Evolutionary conservation across 768 basidiomycete species (phyloP).

Genomic region (Brasilioporus rufonigricans): DNA sequence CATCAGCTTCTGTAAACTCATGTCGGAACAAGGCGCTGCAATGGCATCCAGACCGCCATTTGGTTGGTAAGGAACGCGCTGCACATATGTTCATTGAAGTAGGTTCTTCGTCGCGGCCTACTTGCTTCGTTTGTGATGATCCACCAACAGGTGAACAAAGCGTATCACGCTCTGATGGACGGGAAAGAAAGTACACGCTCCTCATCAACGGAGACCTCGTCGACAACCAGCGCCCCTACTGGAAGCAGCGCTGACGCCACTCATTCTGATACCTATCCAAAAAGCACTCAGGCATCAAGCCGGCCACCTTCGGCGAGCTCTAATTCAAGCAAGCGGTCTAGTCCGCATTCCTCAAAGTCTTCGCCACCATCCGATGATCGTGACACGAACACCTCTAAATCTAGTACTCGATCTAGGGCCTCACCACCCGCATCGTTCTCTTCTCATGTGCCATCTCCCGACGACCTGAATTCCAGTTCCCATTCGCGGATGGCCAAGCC

Average conservation of each 20-base stretch:
- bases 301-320: conserved; percentile 33
- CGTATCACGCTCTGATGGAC: conserved; percentile 54
- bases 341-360: conserved; percentile 5
- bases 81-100: conserved; percentile 61
- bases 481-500: conserved; percentile 16
- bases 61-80: conserved; percentile 48
- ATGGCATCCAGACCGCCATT: conserved; percentile 69
- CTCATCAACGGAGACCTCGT: conserved; percentile 26
- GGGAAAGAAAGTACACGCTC: conserved; percentile 35
- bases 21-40: conserved; percentile 45
- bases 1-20: conserved; percentile 24
- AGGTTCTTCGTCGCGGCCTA: conserved; percentile 12
- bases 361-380: conserved; percentile 16
- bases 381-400: conserved; percentile 8
- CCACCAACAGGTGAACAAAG: conserved; percentile 45
- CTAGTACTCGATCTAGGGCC: conserved; percentile 8
- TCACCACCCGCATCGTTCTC: conserved; percentile 16
- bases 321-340: conserved; percentile 24
- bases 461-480: conserved; percentile 12
- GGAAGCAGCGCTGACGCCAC: conserved; percentile 19
- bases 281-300: conserved; percentile 27
- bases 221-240: conserved; percentile 21
- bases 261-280: conserved; percentile 20
- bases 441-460: conserved; percentile 12
- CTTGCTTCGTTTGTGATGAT: not conserved